These are phyloP conservation scores for Marasmius sp. DNA, from an alignment of 1,284 basidiomycete species.

Conservation along the genomic window DNA sequence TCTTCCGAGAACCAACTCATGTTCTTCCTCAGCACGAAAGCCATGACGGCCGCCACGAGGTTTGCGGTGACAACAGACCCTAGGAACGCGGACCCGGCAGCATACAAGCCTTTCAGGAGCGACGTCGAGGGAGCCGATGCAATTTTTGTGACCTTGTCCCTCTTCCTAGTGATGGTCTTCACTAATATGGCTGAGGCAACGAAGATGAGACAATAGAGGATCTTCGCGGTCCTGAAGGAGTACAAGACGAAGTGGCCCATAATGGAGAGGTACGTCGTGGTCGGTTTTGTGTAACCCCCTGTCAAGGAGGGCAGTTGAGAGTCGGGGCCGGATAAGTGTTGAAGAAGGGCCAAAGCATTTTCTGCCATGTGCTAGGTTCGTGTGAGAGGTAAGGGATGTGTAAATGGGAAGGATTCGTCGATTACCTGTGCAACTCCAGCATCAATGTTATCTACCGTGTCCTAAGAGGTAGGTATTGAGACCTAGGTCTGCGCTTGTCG, in stretches of 20 bases:
- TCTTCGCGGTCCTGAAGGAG: slow-evolving; percentile 68
- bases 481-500: not conserved
- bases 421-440: slow-evolving; percentile 73
- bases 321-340: slow-evolving; percentile 69
- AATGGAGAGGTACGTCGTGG: slow-evolving; percentile 78
- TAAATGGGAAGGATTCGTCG: slow-evolving; percentile 48
- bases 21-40: slow-evolving; percentile 58
- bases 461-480: slow-evolving; percentile 18
- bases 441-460: slow-evolving; percentile 73
- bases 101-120: slow-evolving; percentile 40
- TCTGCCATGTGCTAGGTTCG: slow-evolving; percentile 92
- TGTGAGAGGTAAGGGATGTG: slow-evolving; percentile 79
- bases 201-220: slow-evolving; percentile 64
- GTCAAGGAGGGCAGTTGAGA: slow-evolving; percentile 67
- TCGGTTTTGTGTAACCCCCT: slow-evolving; percentile 53
- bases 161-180: not conserved
- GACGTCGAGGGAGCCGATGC: slow-evolving; percentile 19
- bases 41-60: slow-evolving; percentile 73
- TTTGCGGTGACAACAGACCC: slow-evolving; percentile 71
- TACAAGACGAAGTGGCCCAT: slow-evolving; percentile 75
- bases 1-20: slow-evolving; percentile 84
- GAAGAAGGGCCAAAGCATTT: slow-evolving; percentile 83
- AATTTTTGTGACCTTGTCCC: not conserved
- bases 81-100: slow-evolving; percentile 48
- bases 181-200: slow-evolving; percentile 48